Evolutionary conservation across 805 yeast species (phyloP), one percentile per base, ranked within the genome.

Genomic region (Suhomyces canberraensis): DNA sequence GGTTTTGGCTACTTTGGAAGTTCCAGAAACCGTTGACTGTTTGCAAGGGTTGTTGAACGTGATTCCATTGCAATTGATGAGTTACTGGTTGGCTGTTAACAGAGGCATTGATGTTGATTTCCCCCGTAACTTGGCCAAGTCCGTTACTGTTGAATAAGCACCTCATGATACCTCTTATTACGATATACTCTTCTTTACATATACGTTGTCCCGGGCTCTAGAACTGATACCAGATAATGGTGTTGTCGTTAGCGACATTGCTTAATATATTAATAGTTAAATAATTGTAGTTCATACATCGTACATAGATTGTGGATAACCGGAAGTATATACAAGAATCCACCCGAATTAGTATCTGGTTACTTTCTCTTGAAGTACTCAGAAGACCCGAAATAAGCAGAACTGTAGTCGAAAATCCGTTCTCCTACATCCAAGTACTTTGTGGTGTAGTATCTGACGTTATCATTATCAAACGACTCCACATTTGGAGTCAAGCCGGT

Each of bases 41-140:
- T 75, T 93, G 63, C 99, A 93, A 73, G 99, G 99, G 31, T 71
- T 93, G 54, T 72, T 93, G 57, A 93, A 91, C 58, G 95, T 93
- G 47, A 78, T 93, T 52, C 98, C 98, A 38, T 64, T 93, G 59
- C 99, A 93, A 66, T 75, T 93, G 63, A 89, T 90, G 79, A 84
- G 96, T 56, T 93, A 93, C 71, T 90, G 96, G 93, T 75, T 93
- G 55, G 97, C 98, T 37, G 91, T 88, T 37, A 80, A 82, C 66
- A 85, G 91, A 59, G 98, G 97, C 27, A 83, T 86, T 51, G 95
- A 93, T 58, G 98, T 95, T 40, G 99, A 93, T 64, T 91, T 91
- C 81, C 99, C 99, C 48, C 81, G 98, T 69, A 93, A 93, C 72
- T 77, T 93, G 68, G 99, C 99, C 46, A 93, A 93, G 73, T 84